These are phyloP conservation scores for Ceriops tagal DNA, from an alignment of 345 rosid species.

Conservation along the genomic window DNA sequence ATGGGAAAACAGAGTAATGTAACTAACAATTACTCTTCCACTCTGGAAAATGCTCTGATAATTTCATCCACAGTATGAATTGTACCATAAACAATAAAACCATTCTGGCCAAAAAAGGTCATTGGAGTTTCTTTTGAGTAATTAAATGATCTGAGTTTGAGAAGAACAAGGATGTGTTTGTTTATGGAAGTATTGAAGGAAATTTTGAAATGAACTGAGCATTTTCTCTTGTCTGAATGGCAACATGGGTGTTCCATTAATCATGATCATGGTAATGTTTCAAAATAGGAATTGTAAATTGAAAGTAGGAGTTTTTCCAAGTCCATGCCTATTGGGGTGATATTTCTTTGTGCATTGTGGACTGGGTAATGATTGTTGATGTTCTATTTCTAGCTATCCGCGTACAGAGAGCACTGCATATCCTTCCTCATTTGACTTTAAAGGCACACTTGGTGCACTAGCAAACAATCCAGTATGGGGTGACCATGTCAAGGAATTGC, in stretches of 20 bases:
- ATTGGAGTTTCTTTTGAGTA: too few species aligned
- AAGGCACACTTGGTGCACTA: constrained; percentile 62
- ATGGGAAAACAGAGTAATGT: too few species aligned
- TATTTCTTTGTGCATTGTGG: constrained; percentile 1
- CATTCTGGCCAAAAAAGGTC: too few species aligned
- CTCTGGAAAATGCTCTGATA: too few species aligned
- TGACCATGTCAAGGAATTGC: constrained; percentile 49
- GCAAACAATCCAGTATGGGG: constrained; percentile 60
- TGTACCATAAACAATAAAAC: too few species aligned
- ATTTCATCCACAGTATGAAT: too few species aligned
- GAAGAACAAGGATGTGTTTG: background rate
- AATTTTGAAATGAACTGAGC: background rate
- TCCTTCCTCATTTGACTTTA: constrained; percentile 89
- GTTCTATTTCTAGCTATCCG: constrained; percentile 58
- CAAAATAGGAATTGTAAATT: too few species aligned
- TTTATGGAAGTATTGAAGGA: background rate
- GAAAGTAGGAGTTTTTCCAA: too few species aligned
- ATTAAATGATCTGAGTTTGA: too few species aligned
- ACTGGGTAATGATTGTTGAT: constrained; percentile 13
- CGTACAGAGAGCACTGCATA: constrained; percentile 96
- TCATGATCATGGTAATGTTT: too few species aligned
- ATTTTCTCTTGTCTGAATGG: background rate
- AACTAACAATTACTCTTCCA: too few species aligned
- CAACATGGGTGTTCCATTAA: too few species aligned
- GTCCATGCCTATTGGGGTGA: background rate